These are phyloP conservation scores for Colletotrichum gigasporum DNA, from an alignment of 2,329 filamentous ascomycete species.

Conservation along the genomic window DNA sequence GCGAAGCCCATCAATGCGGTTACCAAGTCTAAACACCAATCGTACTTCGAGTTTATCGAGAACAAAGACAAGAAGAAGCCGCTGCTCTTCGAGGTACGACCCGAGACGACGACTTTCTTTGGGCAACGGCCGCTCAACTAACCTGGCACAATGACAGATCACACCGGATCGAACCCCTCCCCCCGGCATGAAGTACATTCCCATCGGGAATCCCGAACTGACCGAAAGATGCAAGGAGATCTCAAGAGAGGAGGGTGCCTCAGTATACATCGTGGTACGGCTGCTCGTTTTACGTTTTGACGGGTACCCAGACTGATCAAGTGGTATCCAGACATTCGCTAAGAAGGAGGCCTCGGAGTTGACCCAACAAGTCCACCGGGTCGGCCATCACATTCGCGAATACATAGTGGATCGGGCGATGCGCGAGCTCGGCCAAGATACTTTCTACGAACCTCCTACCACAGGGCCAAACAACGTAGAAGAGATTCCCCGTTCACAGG, in stretches of 20 bases:
- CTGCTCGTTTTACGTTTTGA: background rate
- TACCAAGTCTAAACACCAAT: conserved; percentile 65
- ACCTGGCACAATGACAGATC: conserved; percentile 51
- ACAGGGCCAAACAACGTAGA: conserved; percentile 45
- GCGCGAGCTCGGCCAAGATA: conserved; percentile 30
- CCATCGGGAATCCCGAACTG: conserved; percentile 69
- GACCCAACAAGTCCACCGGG: conserved; percentile 64
- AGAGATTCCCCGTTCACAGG: conserved; percentile 67
- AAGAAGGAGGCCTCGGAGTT: conserved; percentile 47
- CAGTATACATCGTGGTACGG: conserved; percentile 74
- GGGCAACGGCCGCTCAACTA: conserved; percentile 1
- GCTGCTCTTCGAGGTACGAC: conserved; percentile 67
- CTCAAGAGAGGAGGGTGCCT: conserved; percentile 68
- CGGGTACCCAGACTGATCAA: background rate
- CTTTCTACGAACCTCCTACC: conserved; percentile 31
- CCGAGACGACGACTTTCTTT: background rate
- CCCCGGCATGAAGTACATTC: conserved; percentile 70
- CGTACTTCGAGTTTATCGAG: conserved; percentile 71
- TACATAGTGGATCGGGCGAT: conserved; percentile 66
- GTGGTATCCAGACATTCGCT: conserved; percentile 5
- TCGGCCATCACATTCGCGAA: conserved; percentile 69
- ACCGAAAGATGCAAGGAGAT: conserved; percentile 71
- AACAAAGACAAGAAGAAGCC: conserved; percentile 73
- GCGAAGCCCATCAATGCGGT: conserved; percentile 41
- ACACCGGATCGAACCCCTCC: conserved; percentile 62